Percentiles rank a stretch among this genome's conserved stretches.
Conservation (phyloP, 345 rosid genomes). For the Clausena lansium region DNA sequence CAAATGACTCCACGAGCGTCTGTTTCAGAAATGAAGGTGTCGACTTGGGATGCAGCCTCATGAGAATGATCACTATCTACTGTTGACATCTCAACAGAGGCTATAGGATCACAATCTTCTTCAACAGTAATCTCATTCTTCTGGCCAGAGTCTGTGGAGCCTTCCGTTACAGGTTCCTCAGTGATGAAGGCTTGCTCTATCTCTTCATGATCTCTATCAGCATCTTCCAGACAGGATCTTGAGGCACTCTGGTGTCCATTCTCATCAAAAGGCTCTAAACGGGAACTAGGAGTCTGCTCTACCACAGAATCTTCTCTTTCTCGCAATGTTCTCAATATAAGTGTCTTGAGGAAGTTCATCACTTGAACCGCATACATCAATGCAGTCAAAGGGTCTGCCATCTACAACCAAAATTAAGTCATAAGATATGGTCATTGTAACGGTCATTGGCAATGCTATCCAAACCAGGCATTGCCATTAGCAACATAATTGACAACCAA, state of each 20-base stretch:
- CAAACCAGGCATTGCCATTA: not conserved
- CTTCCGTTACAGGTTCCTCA: slow-evolving; percentile 42
- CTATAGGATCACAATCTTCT: slow-evolving; percentile 18
- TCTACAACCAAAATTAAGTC: slow-evolving; percentile 45
- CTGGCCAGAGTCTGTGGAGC: slow-evolving; percentile 20
- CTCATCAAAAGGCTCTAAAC: slow-evolving; percentile 60
- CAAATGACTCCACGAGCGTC: slow-evolving; percentile 14
- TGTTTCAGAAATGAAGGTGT: slow-evolving; percentile 13
- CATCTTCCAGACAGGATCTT: slow-evolving; percentile 28
- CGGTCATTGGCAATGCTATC: not conserved
- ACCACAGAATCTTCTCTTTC: slow-evolving; percentile 62
- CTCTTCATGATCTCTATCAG: slow-evolving; percentile 38
- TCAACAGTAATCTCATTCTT: slow-evolving; percentile 28
- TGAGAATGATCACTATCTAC: slow-evolving; percentile 17
- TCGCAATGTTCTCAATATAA: slow-evolving; percentile 51
- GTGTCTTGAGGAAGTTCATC: slow-evolving; percentile 95
- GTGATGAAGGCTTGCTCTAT: slow-evolving; percentile 30
- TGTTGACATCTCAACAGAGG: slow-evolving; percentile 12
- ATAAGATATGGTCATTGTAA: not conserved
- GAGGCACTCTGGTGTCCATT: slow-evolving; percentile 59
- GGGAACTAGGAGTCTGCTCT: slow-evolving; percentile 39
- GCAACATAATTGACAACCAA: not conserved
- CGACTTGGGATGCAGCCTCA: slow-evolving; percentile 14
- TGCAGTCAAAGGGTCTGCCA: slow-evolving; percentile 96
- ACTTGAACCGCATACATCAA: slow-evolving; percentile 93